Evolutionary conservation across 257 asterid species (phyloP), one percentile per base, ranked within the genome.

Genomic region (Nicotiana attenuata): DNA sequence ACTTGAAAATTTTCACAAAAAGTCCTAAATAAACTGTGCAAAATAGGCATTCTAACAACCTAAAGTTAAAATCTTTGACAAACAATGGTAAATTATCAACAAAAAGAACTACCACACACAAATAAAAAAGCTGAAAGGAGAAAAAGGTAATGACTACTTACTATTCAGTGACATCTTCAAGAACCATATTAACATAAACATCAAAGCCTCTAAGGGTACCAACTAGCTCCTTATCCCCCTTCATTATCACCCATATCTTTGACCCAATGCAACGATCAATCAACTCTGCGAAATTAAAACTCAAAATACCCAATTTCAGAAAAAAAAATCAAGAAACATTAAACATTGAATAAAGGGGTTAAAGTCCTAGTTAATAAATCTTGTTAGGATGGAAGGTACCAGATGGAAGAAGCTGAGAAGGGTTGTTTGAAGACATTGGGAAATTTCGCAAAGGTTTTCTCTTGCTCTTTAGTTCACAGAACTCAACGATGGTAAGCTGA

Each of bases 181-280:
- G 89, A 82, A 93, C 97, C 97, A 93, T 92, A 82, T 93, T 93
- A 81, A 93, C 97, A 83, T 92, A 93, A 77, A 92, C 97, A 78
- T 93, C 97, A 78, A 93, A 93, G 50, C 97, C 95, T 81, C 90
- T 89, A 75, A 93, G 97, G 22, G 97, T 93, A 61, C 97, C 97
- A 22, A 93, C 97, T 66, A 93, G 88, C 82, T 92, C 97, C 85
- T 93, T 93, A 81, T 92, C 97, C n/a, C 97, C 97, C 84, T 93
- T 93, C 97, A 93, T 93, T 81, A 93, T 93, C 2, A 93, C 97
- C 97, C 97, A 93, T 56, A 93, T 91, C 88, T 93, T 93, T 71
- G 97, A 93, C 78, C 97, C 97, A 20, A 93, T 89, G 83, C 97
- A 93, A 29, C 97, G 91, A 83, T 92, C 97, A 71, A 93, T 93